These are phyloP conservation scores for Murraya koenigii DNA, from an alignment of 345 rosid genomes.

Conservation along the genomic window DNA sequence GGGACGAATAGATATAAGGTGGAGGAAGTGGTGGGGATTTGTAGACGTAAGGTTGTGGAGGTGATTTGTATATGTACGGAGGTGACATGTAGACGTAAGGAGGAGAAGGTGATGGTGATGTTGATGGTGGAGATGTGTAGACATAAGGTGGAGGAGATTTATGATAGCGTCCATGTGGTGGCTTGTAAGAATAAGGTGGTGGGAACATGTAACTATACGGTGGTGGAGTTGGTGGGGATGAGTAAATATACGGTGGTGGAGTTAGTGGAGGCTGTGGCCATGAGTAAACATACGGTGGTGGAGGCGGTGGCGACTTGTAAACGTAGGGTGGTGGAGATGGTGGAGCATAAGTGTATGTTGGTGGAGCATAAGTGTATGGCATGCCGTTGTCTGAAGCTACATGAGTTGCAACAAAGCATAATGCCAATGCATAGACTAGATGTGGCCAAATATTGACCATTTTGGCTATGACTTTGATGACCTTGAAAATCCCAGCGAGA, in stretches of 20 bases:
- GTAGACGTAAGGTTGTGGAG: neutral
- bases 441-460: neutral
- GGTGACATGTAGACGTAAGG: neutral
- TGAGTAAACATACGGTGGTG: neutral
- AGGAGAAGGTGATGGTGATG: neutral
- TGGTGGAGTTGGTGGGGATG: too few species aligned
- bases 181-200: neutral
- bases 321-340: neutral
- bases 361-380: neutral
- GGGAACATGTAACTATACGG: neutral
- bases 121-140: neutral
- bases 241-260: neutral
- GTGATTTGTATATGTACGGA: slow-evolving; percentile 3
- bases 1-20: neutral
- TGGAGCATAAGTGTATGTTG: neutral
- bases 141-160: neutral
- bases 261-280: neutral
- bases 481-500: neutral
- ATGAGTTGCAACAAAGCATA: neutral
- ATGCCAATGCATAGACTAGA: neutral
- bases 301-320: neutral
- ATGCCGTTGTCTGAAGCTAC: neutral
- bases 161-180: neutral
- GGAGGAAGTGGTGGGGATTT: slow-evolving; percentile 2
- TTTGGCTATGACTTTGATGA: neutral